Conservation (phyloP, 345 rosid species). For the Gossypium thurberi region DNA sequence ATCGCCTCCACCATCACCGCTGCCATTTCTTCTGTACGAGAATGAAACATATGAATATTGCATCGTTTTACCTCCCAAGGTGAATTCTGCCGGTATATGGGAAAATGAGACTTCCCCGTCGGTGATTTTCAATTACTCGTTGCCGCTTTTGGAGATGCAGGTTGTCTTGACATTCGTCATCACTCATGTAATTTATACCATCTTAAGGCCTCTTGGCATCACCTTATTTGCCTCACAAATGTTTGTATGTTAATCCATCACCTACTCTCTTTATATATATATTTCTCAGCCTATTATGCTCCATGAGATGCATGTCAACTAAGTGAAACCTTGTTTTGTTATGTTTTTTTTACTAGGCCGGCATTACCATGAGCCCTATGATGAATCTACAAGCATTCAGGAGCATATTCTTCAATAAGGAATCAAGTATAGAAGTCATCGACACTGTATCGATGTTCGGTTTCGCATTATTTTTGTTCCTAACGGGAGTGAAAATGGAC, state of each 20-base stretch:
- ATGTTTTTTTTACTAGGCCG: conserved; percentile 14
- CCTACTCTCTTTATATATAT: too few species aligned
- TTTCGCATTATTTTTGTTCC: conserved; percentile 35
- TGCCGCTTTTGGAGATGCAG: conserved; percentile 28
- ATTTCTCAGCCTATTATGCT: too few species aligned
- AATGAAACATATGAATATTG: not conserved
- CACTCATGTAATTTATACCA: conserved; percentile 9
- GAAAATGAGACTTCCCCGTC: not conserved
- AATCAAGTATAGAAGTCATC: conserved; percentile 10
- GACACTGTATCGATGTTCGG: conserved; percentile 34
- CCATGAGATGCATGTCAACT: too few species aligned
- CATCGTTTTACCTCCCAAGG: not conserved
- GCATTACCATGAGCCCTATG: conserved; percentile 12
- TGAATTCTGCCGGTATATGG: conserved; percentile 8
- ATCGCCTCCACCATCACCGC: not conserved
- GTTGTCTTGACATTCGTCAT: conserved; percentile 17
- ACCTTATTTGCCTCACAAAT: conserved; percentile 27
- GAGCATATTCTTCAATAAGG: not conserved
- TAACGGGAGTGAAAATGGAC: conserved; percentile 50
- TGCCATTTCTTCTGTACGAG: not conserved
- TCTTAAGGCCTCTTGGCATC: conserved; percentile 20
- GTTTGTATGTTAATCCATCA: conserved; percentile 17
- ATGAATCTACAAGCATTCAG: not conserved
- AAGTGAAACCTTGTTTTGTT: not conserved
- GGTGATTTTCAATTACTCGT: not conserved